Conservation (phyloP, 2,329 filamentous ascomycete genomes). For the Cordyceps tenuipes region DNA sequence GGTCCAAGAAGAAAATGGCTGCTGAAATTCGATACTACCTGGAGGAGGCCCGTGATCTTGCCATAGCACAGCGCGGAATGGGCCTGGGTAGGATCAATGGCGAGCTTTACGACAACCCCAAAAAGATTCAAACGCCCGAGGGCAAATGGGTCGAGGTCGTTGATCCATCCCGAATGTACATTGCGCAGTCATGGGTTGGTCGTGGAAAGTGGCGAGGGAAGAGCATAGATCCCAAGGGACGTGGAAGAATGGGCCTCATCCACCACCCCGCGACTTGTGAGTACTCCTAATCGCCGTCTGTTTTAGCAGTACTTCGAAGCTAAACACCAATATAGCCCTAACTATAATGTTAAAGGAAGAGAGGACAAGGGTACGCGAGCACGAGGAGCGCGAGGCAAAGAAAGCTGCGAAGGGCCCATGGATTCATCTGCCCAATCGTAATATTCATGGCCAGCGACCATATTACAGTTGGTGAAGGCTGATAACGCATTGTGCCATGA, state of each 20-base stretch:
- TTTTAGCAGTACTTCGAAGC: constrained; percentile 15
- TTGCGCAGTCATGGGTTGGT: constrained; percentile 89
- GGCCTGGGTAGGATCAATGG: constrained; percentile 49
- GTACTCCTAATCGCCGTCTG: constrained; percentile 27
- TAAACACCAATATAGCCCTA: constrained; percentile 44
- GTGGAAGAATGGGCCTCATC: constrained; percentile 61
- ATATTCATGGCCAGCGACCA: constrained; percentile 73
- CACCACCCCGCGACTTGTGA: constrained; percentile 66
- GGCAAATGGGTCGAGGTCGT: constrained; percentile 62
- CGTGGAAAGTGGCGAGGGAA: constrained; percentile 55
- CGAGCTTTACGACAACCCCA: constrained; percentile 28
- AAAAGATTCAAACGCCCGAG: constrained; percentile 62
- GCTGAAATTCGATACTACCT: constrained; percentile 72
- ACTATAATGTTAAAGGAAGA: constrained; percentile 87
- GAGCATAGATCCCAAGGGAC: constrained; percentile 63
- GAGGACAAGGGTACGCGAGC: constrained; percentile 73
- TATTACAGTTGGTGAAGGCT: constrained; percentile 76
- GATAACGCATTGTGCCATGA: not conserved
- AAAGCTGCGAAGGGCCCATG: constrained; percentile 69
- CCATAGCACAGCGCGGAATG: constrained; percentile 77
- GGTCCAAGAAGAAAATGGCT: constrained; percentile 88
- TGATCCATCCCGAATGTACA: constrained; percentile 77
- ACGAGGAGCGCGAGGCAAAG: constrained; percentile 70
- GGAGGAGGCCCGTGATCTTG: constrained; percentile 71
- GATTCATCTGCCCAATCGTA: constrained; percentile 80